Evolutionary conservation across 1,284 basidiomycete species (phyloP), one percentile per base, ranked within the genome.

Genomic region (Cryptococcus sp.): DNA sequence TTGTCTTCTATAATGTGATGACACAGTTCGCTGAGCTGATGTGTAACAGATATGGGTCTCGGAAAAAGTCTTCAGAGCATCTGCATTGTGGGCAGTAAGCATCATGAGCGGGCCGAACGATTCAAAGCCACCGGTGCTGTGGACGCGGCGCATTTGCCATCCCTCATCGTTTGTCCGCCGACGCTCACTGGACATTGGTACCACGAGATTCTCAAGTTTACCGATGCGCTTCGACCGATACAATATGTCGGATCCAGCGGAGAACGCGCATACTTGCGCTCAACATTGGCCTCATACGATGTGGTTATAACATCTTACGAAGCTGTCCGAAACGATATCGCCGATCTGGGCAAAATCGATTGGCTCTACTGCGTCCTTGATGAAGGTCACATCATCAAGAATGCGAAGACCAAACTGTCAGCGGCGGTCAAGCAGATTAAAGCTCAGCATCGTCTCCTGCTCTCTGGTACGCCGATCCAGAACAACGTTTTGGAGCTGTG

Each of bases 371-470:
- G 94, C 79, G 89, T 99, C 47, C 84, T 99, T 49, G 96, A 99
- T 75, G 96, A 99, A 80, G 96, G 96, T 0, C 96, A 99, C 77
- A 87, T 98, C 66, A 99, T 99, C 81, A 98, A 98, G 83, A 98
- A 97, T 71, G 88, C 92, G 23, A 97, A 95, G 81, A 98, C 96
- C 27, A 99, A 99, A 79, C 84, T 99, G 50, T 94, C 95, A 0
- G 93, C 94, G 75, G 93, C 96, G 0, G 91, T 99, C 67, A 99
- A 99, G 80, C 86, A 84, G 67, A 85, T 99, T 52, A 86, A 85
- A 53, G 91, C 95, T 1, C 88, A 95, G 65, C 96, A 99, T 78
- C 87, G 96, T 16, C 82, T 99, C 19, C 89, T 99, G 70, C 82
- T 99, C 1, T 96, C 93, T 0, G 96, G 96, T 25, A 99, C 96